Evolutionary conservation across 2,329 filamentous ascomycete species (phyloP).

Genomic region (Ceratocystis huliohia): DNA sequence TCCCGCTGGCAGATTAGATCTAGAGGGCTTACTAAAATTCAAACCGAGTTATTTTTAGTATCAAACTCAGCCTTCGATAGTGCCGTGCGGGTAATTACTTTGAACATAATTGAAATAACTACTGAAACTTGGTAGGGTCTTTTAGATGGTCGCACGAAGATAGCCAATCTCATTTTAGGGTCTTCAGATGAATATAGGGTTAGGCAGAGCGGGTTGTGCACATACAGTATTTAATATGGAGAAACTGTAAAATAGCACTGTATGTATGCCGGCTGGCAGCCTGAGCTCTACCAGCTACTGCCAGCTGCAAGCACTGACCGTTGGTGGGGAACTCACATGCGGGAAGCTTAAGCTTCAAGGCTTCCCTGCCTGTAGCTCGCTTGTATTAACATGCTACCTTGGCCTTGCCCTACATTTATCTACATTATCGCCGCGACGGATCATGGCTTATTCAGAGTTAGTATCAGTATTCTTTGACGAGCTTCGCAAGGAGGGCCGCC

Average conservation of each 20-base stretch:
- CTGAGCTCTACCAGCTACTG: not conserved
- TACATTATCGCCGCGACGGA: not conserved
- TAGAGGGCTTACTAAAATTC: no score
- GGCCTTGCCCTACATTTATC: not conserved
- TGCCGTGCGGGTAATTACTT: not conserved
- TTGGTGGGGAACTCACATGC: not conserved
- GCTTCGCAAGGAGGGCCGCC: conserved; percentile 35
- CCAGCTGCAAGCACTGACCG: not conserved
- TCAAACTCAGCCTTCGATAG: not conserved
- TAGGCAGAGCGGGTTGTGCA: not conserved
- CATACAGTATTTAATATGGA: not conserved
- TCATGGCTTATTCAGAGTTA: not conserved
- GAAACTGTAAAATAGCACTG: not conserved
- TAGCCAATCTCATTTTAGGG: not conserved
- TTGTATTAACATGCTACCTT: not conserved
- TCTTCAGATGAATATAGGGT: not conserved
- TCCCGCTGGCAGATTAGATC: not conserved
- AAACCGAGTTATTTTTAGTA: not conserved
- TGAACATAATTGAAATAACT: not conserved
- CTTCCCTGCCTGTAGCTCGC: not conserved
- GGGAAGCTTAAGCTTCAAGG: not conserved
- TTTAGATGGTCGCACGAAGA: not conserved
- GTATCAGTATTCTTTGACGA: conserved; percentile 32
- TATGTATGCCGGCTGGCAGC: not conserved
- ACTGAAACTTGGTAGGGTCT: not conserved